Evolutionary conservation across 176 grass and related monocot genomes (phyloP).

Genomic region (Raddia distichophylla): DNA sequence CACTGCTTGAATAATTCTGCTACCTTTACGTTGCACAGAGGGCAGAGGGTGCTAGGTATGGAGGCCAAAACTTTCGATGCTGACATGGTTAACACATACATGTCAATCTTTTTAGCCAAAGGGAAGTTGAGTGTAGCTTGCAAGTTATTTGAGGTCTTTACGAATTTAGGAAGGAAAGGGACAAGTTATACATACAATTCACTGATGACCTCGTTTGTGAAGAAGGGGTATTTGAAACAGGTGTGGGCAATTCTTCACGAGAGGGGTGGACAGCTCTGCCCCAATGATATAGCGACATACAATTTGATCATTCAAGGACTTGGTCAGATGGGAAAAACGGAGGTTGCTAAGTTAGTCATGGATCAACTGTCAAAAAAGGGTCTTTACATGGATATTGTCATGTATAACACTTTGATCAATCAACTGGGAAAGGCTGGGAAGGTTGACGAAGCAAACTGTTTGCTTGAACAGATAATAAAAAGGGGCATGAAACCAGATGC

Average conservation of each 20-base stretch:
- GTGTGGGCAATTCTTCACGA: conserved; percentile 82
- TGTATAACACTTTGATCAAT: conserved; percentile 97
- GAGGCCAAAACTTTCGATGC: conserved; percentile 71
- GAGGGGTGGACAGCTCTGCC: conserved; percentile 68
- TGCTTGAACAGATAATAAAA: conserved; percentile 73
- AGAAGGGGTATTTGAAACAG: conserved; percentile 91
- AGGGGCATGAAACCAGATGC: conserved; percentile 86
- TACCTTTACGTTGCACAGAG: conserved; percentile 58
- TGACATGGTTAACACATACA: conserved; percentile 94
- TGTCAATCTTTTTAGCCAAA: conserved; percentile 91
- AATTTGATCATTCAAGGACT: conserved; percentile 91
- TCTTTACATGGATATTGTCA: conserved; percentile 87
- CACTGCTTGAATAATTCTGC: conserved; percentile 50
- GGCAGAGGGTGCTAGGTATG: conserved; percentile 68
- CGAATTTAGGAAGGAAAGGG: conserved; percentile 54
- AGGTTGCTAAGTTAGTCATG: conserved; percentile 71
- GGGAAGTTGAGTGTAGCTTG: conserved; percentile 89
- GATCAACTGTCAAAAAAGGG: conserved; percentile 73
- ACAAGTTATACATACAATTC: conserved; percentile 93
- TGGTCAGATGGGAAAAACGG: conserved; percentile 73
- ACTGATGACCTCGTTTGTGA: conserved; percentile 87
- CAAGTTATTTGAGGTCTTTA: conserved; percentile 91
- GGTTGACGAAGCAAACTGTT: conserved; percentile 66
- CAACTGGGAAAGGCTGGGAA: conserved; percentile 72
- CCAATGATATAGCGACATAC: conserved; percentile 88